These are phyloP conservation scores for Pezicula neosporulosa DNA, from an alignment of 2,329 filamentous ascomycete genomes.

Conservation along the genomic window DNA sequence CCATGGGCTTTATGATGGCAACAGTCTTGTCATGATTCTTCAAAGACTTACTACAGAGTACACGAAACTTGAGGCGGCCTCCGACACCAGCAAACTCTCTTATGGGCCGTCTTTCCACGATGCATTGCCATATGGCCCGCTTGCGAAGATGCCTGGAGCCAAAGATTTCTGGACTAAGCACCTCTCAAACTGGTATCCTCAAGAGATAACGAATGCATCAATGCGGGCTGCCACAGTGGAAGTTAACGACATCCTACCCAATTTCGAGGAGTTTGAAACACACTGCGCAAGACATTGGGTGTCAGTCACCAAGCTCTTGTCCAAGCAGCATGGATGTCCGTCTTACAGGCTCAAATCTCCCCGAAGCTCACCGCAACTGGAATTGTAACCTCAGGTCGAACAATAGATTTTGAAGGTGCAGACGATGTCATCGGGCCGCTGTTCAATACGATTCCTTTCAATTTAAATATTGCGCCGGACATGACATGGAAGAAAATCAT, in stretches of 20 bases:
- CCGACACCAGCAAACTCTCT: conserved; percentile 17
- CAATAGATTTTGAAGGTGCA: conserved; percentile 62
- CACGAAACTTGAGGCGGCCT: conserved; percentile 1
- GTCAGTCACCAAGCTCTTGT: conserved; percentile 78
- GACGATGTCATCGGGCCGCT: conserved; percentile 74
- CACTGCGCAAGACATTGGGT: conserved; percentile 54
- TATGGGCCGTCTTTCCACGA: conserved; percentile 59
- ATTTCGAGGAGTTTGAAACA: conserved; percentile 44
- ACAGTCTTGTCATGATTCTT: conserved; percentile 69
- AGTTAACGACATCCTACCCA: conserved; percentile 25
- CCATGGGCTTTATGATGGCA: conserved; percentile 84
- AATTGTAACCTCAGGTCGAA: conserved; percentile 74
- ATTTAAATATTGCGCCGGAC: conserved; percentile 38
- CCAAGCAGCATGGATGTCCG: conserved; percentile 70
- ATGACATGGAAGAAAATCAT: conserved; percentile 60
- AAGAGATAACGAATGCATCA: conserved; percentile 6
- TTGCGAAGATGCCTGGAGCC: conserved; percentile 46
- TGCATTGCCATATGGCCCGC: conserved; percentile 65
- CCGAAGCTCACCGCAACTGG: conserved; percentile 53
- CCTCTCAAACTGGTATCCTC: conserved; percentile 18
- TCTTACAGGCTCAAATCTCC: conserved; percentile 50
- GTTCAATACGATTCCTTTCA: conserved; percentile 85
- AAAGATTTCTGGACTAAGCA: conserved; percentile 61
- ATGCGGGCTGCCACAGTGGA: conserved; percentile 14
- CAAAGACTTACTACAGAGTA: conserved; percentile 54